Base-by-base conservation (phyloP, 2,329 filamentous ascomycete species). In the Fusarium longipes region DNA sequence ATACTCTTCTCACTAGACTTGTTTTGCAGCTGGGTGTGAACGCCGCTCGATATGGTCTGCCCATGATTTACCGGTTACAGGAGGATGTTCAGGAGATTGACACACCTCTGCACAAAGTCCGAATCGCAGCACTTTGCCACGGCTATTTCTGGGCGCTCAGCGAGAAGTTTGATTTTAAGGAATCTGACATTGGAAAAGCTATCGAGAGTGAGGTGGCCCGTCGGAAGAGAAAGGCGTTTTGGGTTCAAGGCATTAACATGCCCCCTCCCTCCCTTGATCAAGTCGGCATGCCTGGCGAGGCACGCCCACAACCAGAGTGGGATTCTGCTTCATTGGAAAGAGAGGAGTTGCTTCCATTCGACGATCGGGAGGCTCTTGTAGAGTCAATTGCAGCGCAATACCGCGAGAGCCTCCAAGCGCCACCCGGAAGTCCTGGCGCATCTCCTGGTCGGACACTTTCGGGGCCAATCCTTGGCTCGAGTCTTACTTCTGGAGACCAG, bases 41-140 rank as follows among this genome's bases (percentile, higher is more conserved):
- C 75, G 91, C 93, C 17, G 86, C 86, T 7, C 87, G 90, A 58
- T 91, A 87, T 71, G 93, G 93, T 1, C 79, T 97, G 35, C 93
- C 94, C 3, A 97, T 97, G 93, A 86, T 97, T 12, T 89, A 96
- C 77, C 87, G 91, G 43, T 84, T 98, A 2, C 94, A 97, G 76
- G 93, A 97, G 73, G 93, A 96, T 65, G 91, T 96, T 30, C 84
- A 87, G 55, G 85, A 87, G 9, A 82, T 89, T 5, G 87, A 89
- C 44, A 85, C 86, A 24, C 88, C 91, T 0, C 77, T 87, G 39
- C 86, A 90, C 29, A 96, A 95, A 75, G 87, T 97, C 36, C 90
- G 92, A 40, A 83, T 96, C 40, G 93, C 92, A 29, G 93, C 91
- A 74, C 81, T 98, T 57, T 92, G 95, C 49, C 92, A 97, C 74